Conservation (phyloP, 495 filamentous ascomycete genomes). For the Tuber umbilicatum region DNA sequence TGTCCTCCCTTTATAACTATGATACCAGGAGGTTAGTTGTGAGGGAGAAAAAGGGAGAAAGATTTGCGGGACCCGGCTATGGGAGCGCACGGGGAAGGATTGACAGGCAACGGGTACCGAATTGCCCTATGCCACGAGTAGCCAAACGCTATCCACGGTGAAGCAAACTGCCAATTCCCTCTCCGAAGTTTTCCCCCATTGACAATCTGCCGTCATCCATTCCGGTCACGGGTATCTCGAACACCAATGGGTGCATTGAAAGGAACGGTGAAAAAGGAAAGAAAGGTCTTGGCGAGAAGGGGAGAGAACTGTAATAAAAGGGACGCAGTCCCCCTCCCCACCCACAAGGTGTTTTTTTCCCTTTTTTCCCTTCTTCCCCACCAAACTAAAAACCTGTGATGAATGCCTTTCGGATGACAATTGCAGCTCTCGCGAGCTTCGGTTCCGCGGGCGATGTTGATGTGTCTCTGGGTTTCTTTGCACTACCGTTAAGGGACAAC, state of each 20-base stretch:
- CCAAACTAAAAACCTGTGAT: conserved; percentile 58
- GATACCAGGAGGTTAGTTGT: background rate
- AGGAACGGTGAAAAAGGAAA: background rate
- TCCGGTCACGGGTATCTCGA: background rate
- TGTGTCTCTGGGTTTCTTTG: conserved; percentile 51
- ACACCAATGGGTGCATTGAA: too few relatives aligned
- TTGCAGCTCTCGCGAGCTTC: conserved; percentile 37
- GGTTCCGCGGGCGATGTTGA: conserved; percentile 47
- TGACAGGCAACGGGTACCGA: background rate
- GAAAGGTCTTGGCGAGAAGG: background rate
- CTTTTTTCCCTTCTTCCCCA: conserved; percentile 43
- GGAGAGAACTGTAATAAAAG: background rate
- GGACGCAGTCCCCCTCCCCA: conserved; percentile 5
- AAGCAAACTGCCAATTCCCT: background rate
- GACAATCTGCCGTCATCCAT: background rate
- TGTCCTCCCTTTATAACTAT: background rate
- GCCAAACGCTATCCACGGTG: background rate
- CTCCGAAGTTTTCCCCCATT: background rate
- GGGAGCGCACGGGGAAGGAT: background rate
- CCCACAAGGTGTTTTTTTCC: conserved; percentile 14
- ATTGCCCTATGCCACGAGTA: background rate
- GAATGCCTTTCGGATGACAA: conserved; percentile 48
- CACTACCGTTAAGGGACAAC: conserved; percentile 55
- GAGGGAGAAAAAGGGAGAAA: background rate
- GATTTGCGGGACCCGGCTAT: background rate